Base-by-base conservation (phyloP, 169 alveolate species). In the Cryptosporidium sp. region DNA sequence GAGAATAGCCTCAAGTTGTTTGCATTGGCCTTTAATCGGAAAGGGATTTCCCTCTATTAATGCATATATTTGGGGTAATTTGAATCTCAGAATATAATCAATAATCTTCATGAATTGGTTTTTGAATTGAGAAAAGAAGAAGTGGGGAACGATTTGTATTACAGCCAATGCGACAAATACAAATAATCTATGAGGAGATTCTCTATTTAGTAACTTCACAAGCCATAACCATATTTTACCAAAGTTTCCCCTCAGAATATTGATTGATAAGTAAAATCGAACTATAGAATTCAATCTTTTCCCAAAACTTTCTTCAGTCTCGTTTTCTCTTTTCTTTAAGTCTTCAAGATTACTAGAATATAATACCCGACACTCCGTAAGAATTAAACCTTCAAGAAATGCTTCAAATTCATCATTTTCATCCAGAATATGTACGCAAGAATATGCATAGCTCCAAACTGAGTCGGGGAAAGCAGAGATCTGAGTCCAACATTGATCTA, bases 401-500 rank as follows among this genome's bases (percentile, higher is more conserved):
- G 31, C 23, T 33, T 43, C 67, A 29, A 80, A 48, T 23, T 80
- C 75, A 26, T 35, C 31, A 39, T 80, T 37, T 14, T 62, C 68
- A 18, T 80, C 75, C 6, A 80, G 31, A n/a, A 80, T 80, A 29
- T 65, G n/a, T 12, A 80, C 16, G 33, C 75, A 80, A 18, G 89
- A 43, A 65, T 80, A 80, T 23, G 89, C 69, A 50, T 80, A 80
- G 37, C 89, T 61, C 89, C 89, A 80, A 29, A 80, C 89, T 12
- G 89, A 80, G 52, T 80, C 89, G 8, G 89, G 89, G 41, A 43
- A 52, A 12, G 89, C 89, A n/a, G 89, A 62, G 9, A 80, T 80
- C 39, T 80, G 89, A 43, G 69, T 39, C 35, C 70, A 80, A 3
- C 89, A 80, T 31, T 80, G 89, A n/a, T 65, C 75, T 26, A 80